Evolutionary conservation across 2,329 filamentous ascomycete species (phyloP), one percentile per base, ranked within the genome.

Genomic region (Eurotiales sp.): DNA sequence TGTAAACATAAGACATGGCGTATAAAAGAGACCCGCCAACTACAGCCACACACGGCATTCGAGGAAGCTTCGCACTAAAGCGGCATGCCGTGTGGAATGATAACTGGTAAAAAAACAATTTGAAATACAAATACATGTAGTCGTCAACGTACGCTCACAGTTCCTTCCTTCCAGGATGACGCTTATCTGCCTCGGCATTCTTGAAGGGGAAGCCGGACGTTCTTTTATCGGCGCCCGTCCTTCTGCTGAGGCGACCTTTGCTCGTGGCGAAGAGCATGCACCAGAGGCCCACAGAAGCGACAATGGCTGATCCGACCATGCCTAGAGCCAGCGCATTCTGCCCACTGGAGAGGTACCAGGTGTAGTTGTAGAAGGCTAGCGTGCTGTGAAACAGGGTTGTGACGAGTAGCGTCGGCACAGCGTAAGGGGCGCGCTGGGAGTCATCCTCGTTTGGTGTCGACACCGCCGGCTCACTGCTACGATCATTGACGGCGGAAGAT

Each of bases 301-400:
- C 70, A 30, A 72, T 59, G 7, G 76, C 74, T 57, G 78, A 84
- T 17, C 78, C 82, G 1, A 79, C 59, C 56, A 82, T 77, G 0
- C 83, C 86, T 4, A 88, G 64, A 1, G 78, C 69, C 62, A 85
- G 87, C 0, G 77, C 80, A 10, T 78, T 73, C 60, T 83, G 77
- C 5, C 75, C 74, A 1, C 73, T 66, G 48, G 73, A 69, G n/a
- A 77, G 76, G 70, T 84, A 88, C 65, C 83, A 79, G 44, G 77
- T 77, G 70, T 91, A 93, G 62, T 81, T 77, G 66, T 88, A 86
- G 57, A 84, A 82, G 15, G 83, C 83, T 4, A 76, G 75, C 0
- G 75, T 61, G 15, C 76, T 71, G 66, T 92, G 87, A 72, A 88
- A 87, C 3, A 82, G 55, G 0, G 81, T 80, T 1, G 86, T 86